phyloP scores from a whole-genome alignment of 1,284 basidiomycete genomes.

The Leucoagaricus sp. region DNA sequence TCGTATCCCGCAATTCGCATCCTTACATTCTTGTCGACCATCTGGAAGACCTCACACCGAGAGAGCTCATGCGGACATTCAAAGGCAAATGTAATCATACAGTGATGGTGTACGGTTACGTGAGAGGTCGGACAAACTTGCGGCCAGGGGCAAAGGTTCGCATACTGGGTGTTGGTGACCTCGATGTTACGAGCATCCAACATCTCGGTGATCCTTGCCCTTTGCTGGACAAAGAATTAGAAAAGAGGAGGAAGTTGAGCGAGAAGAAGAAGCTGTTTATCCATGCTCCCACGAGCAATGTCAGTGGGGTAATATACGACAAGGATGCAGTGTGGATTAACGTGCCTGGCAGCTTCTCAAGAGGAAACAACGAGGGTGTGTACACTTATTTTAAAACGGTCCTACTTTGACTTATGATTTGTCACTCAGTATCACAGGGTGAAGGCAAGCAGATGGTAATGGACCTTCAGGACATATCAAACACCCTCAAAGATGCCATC shows the following conservation, averaged over 20 bases:
- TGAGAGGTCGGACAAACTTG: conserved; percentile 92
- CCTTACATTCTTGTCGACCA: conserved; percentile 97
- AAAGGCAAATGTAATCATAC: conserved; percentile 90
- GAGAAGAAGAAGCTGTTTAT: conserved; percentile 93
- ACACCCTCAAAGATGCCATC: conserved; percentile 86
- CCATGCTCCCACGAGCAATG: conserved; percentile 98
- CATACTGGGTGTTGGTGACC: conserved; percentile 91
- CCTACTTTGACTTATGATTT: conserved; percentile 6
- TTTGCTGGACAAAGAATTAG: conserved; percentile 87
- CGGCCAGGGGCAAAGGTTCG: conserved; percentile 86
- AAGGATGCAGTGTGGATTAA: conserved; percentile 99
- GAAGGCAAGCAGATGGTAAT: conserved; percentile 99
- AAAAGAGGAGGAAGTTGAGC: conserved; percentile 89
- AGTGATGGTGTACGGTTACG: conserved; percentile 93
- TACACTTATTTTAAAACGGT: conserved; percentile 7
- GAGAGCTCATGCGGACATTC: conserved; percentile 76
- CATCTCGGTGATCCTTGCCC: conserved; percentile 93
- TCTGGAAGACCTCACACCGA: conserved; percentile 91
- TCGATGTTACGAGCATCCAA: conserved; percentile 76
- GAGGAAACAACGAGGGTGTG: conserved; percentile 63
- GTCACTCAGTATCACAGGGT: conserved; percentile 66
- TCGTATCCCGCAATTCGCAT: conserved; percentile 94
- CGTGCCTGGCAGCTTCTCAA: conserved; percentile 91
- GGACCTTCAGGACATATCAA: conserved; percentile 86
- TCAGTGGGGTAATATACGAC: conserved; percentile 96